A percentile compares a stretch with the other conserved stretches of the same genome.
These are phyloP conservation scores for Otatea glauca DNA, from an alignment of 176 grass and related monocot species.

Conservation along the genomic window DNA sequence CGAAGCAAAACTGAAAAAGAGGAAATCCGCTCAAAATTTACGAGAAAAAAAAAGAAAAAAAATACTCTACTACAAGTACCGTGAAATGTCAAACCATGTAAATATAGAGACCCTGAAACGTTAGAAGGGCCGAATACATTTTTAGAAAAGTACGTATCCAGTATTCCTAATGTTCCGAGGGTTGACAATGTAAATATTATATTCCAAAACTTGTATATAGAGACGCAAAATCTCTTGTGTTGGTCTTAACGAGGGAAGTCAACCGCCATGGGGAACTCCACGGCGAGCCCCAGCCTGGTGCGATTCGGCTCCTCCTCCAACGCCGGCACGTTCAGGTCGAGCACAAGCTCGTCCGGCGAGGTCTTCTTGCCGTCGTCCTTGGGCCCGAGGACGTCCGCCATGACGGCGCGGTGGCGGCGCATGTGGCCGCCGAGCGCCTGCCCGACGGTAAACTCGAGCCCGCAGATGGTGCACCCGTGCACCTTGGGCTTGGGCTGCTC, in stretches of 20 bases:
- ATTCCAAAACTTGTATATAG: conserved; percentile 32
- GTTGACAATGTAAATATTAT: not conserved
- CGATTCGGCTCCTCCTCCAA: conserved; percentile 51
- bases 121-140: conserved; percentile 35
- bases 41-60: not conserved
- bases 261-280: conserved; percentile 41
- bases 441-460: conserved; percentile 88
- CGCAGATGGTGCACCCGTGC: conserved; percentile 92
- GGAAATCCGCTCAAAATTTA: not conserved
- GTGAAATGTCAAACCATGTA: conserved; percentile 34
- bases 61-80: not conserved
- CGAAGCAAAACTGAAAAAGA: not conserved
- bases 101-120: conserved; percentile 8
- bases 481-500: conserved; percentile 67
- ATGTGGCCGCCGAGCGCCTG: conserved; percentile 98
- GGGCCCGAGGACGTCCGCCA: conserved; percentile 11
- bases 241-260: conserved; percentile 42
- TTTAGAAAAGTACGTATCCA: conserved; percentile 21
- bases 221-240: not conserved
- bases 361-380: conserved; percentile 34
- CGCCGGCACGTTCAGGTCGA: conserved; percentile 75
- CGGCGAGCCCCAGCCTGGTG: conserved; percentile 31
- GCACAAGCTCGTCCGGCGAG: conserved; percentile 7
- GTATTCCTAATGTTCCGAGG: conserved; percentile 34
- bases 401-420: conserved; percentile 71